Base-by-base conservation (phyloP, 164 flowering plant species). In the Litsea cubeba region DNA sequence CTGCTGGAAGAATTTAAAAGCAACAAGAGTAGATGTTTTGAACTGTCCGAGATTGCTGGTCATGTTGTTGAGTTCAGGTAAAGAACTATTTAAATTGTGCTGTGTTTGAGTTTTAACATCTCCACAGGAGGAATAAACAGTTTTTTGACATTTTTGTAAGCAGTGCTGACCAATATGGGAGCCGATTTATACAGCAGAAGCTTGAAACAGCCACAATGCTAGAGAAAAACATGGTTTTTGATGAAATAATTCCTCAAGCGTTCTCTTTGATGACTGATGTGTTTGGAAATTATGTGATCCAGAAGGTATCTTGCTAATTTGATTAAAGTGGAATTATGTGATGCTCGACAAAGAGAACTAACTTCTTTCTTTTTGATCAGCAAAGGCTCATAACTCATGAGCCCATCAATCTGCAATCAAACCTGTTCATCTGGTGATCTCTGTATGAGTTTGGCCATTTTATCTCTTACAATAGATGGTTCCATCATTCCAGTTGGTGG, bases 161-260 rank as follows among this genome's bases (percentile, higher is more conserved):
- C 93, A 93, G 98, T 81, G 85, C 82, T 75, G 98, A 93, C 80
- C 98, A 93, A 84, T 91, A 91, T 80, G 98, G 98, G 78, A 94
- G 98, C 78, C 89, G 98, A 63, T 93, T 93, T 79, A 93, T 93
- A 78, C 98, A 93, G 82, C 97, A 90, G 83, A 91, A 93, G 85
- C 77, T 94, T 78, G 98, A 94, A 79, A 80, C 46, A 74, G 87
- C 92, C 75, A 82, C 83, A 58, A 50, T n/a, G 54, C 91, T 89
- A 77, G 95, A 94, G 74, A 94, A 94, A 83, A 86, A 72, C 40
- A 83, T 90, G 62, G 91, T 94, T 62, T 94, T 91, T 75, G 77
- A 80, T 51, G 97, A 94, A 87, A 88, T 94, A 79, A 83, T 91
- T 63, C 94, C 95, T 20, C 94, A 90, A 81, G 90, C 91, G 74